Base-by-base conservation (phyloP, 179 eudicot genomes). In the Actinidia chinensis region DNA sequence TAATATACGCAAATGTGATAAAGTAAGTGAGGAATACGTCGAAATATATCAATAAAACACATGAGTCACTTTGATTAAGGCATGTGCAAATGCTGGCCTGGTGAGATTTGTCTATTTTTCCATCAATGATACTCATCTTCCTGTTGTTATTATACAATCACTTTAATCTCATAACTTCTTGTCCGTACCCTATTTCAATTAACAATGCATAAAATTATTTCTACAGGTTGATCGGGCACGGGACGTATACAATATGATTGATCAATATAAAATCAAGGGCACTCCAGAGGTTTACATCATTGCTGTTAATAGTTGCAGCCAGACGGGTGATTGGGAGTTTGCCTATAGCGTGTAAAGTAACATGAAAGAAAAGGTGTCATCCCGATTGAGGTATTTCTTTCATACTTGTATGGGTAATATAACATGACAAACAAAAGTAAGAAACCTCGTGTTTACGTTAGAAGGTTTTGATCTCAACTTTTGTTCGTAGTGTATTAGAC, bases 281-380 rank as follows among this genome's bases (percentile, higher is more conserved):
- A 84, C 94, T 79, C 94, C 98, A 80, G 99, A 96, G 87, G 90
- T 96, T 70, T 96, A 94, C 85, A 94, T 98, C 6, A 96, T 96
- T 80, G 99, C 99, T 82, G 89, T 91, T 56, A 94, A 88, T 74
- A 89, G 98, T 84, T 90, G 96, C 85, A 94, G 97, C 84, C 90
- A 84, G 84, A 81, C 80, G 64, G 95, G 94, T 77, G 98, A 96
- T 83, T 92, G 97, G 99, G 93, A 89, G 71, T 94, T 96, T 79
- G 99, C 99, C 36, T 91, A 93, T 87, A 85, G 89, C 10, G 87
- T 96, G 54, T 94, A 88, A 73, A 82, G 83, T 81, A 97, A 94
- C 83, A 96, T 96, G 97, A 94, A 77, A 89, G 71, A 82, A 91
- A 91, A 61, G 98, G 94, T 69, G 87, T 96, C 23, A 76, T 84